These are phyloP conservation scores for Biancaea sappan DNA, from an alignment of 306 rosid species.

Conservation along the genomic window DNA sequence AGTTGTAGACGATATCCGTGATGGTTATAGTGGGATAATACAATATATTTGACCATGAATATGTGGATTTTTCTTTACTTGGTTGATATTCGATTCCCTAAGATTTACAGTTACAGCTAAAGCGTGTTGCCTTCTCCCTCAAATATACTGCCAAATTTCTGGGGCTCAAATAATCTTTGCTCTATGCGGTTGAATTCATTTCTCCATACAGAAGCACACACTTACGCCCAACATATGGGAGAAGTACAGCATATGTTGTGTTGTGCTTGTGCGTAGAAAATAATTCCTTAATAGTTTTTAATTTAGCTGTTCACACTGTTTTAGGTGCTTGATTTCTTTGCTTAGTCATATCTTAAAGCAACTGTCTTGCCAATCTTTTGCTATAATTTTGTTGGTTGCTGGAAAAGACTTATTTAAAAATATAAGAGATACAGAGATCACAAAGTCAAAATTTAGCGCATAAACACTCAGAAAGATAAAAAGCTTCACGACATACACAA, in stretches of 20 bases:
- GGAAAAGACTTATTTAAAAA: not conserved
- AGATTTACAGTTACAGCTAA: not conserved
- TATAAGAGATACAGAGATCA: not conserved
- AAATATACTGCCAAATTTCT: not conserved
- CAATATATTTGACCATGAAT: too few species aligned
- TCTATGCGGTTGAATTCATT: not conserved
- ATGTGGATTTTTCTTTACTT: too few species aligned
- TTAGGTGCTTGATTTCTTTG: not conserved
- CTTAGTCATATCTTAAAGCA: not conserved
- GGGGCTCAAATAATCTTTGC: not conserved
- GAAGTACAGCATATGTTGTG: not conserved
- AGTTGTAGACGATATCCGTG: not conserved
- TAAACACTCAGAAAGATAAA: slow-evolving; percentile 21
- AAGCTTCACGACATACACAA: slow-evolving; percentile 12
- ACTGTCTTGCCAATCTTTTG: not conserved
- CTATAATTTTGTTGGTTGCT: not conserved
- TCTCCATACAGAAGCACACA: not conserved
- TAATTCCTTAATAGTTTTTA: not conserved
- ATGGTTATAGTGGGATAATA: not conserved
- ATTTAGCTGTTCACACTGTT: not conserved
- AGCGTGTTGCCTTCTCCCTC: not conserved
- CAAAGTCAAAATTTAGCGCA: slow-evolving; percentile 22
- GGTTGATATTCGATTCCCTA: not conserved
- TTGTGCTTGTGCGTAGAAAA: too few species aligned
- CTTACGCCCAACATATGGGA: not conserved